phyloP scores from a whole-genome alignment of 176 grass and related monocot species.

The Areca catechu region DNA sequence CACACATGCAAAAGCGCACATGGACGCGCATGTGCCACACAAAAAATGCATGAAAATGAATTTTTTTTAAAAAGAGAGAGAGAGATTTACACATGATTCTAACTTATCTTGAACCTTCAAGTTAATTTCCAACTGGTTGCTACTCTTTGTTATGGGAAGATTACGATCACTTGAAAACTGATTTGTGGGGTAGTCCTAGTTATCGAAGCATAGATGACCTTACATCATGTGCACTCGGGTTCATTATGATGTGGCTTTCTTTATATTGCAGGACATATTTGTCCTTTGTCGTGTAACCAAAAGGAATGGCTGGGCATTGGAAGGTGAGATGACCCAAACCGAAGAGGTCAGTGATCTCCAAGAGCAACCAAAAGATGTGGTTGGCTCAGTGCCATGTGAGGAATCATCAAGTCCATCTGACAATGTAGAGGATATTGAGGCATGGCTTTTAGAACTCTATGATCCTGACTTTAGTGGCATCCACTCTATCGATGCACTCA shows the following conservation, averaged over 20 bases:
- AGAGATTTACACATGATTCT: no score
- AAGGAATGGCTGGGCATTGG: slow-evolving; percentile 39
- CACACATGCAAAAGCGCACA: no score
- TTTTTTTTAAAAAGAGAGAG: no score
- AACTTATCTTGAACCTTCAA: no score
- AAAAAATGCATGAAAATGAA: no score
- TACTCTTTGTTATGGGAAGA: no score
- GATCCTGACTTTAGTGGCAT: slow-evolving; percentile 28
- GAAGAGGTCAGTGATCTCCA: slow-evolving; percentile 5
- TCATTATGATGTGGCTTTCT: background rate
- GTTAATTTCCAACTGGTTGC: no score
- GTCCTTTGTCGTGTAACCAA: slow-evolving; percentile 92
- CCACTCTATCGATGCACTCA: slow-evolving; percentile 18
- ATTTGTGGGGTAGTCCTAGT: no score
- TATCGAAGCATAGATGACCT: no score
- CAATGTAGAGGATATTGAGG: slow-evolving; percentile 19
- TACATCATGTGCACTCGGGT: no score
- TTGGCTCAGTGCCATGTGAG: slow-evolving; percentile 18
- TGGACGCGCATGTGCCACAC: no score
- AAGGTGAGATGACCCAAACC: slow-evolving; percentile 28
- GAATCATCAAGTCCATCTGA: slow-evolving; percentile 14
- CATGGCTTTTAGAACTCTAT: slow-evolving; percentile 32
- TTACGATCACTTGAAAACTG: no score
- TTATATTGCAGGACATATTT: slow-evolving; percentile 54
- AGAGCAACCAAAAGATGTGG: slow-evolving; percentile 23